phyloP scores from a whole-genome alignment of 2,329 filamentous ascomycete species.

The Nannizziopsis arthrosporioides region DNA sequence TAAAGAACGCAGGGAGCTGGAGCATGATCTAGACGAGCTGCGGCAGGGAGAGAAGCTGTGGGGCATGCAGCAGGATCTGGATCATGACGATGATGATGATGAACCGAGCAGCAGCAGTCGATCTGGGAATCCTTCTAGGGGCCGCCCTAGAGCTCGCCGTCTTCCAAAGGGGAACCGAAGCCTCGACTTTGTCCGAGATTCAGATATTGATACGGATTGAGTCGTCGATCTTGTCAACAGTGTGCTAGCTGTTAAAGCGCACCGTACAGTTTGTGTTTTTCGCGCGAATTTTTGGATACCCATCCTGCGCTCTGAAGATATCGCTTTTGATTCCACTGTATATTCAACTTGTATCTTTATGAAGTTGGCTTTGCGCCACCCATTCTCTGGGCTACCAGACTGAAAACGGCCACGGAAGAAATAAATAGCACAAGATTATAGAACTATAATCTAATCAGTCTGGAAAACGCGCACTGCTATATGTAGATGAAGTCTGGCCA shows the following conservation, averaged over 20 bases:
- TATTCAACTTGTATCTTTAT: conserved; percentile 7
- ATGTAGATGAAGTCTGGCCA: conserved; percentile 22
- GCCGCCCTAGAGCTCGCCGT: too few species aligned
- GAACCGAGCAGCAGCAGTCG: conserved; percentile 22
- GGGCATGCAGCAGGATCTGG: conserved; percentile 44
- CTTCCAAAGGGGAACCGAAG: conserved; percentile 35
- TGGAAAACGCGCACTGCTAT: neutral
- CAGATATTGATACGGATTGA: conserved; percentile 51
- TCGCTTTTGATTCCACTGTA: neutral
- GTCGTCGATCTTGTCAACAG: neutral
- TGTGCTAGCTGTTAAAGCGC: neutral
- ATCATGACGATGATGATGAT: conserved; percentile 28
- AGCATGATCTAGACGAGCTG: conserved; percentile 72
- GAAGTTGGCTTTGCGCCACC: conserved; percentile 31
- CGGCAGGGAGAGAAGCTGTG: conserved; percentile 69
- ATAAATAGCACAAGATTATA: conserved; percentile 97
- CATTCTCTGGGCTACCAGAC: conserved; percentile 81
- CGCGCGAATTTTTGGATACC: neutral
- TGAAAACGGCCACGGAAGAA: conserved; percentile 89
- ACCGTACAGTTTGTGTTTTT: neutral
- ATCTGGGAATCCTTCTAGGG: conserved; percentile 15
- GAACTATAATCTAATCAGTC: conserved; percentile 51
- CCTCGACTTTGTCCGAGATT: conserved; percentile 53
- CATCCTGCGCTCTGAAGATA: neutral
- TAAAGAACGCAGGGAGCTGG: conserved; percentile 73